Conservation (phyloP, 2,329 filamentous ascomycete genomes). For the Botrytis porri region DNA sequence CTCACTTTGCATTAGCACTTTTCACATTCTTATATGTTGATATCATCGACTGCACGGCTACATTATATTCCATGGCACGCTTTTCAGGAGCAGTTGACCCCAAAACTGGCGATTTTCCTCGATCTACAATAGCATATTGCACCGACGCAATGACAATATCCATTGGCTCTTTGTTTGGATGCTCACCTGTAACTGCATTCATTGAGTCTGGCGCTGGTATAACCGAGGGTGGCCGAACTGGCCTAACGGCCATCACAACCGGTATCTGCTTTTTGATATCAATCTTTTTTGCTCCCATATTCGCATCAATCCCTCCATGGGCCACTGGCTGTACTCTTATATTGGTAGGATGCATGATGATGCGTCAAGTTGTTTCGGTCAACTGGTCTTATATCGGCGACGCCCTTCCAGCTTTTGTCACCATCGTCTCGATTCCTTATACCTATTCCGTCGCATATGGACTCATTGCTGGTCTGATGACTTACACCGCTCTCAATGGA, state of each 20-base stretch:
- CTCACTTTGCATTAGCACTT: slow-evolving; percentile 66
- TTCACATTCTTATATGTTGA: slow-evolving; percentile 79
- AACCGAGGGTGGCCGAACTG: slow-evolving; percentile 70
- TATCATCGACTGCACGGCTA: slow-evolving; percentile 75
- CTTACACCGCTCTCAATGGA: slow-evolving; percentile 54
- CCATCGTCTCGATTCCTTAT: slow-evolving; percentile 72
- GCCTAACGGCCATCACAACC: slow-evolving; percentile 66
- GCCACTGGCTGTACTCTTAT: slow-evolving; percentile 72
- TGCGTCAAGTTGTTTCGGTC: slow-evolving; percentile 68
- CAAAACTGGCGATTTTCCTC: slow-evolving; percentile 76
- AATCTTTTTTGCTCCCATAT: slow-evolving; percentile 73
- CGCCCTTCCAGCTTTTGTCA: slow-evolving; percentile 71
- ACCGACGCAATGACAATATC: slow-evolving; percentile 70
- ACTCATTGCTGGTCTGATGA: slow-evolving; percentile 62
- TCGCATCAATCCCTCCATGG: slow-evolving; percentile 75
- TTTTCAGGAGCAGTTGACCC: slow-evolving; percentile 65
- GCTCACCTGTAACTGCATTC: slow-evolving; percentile 70
- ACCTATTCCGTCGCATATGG: slow-evolving; percentile 78
- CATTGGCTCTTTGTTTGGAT: slow-evolving; percentile 66
- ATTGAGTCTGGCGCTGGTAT: slow-evolving; percentile 76
- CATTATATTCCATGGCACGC: slow-evolving; percentile 77
- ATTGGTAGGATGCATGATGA: slow-evolving; percentile 75
- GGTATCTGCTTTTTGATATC: slow-evolving; percentile 69
- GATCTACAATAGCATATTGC: slow-evolving; percentile 76
- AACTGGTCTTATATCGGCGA: slow-evolving; percentile 78